These are phyloP conservation scores for Lathyrus tuberosus DNA, from an alignment of 306 rosid genomes.

Conservation along the genomic window DNA sequence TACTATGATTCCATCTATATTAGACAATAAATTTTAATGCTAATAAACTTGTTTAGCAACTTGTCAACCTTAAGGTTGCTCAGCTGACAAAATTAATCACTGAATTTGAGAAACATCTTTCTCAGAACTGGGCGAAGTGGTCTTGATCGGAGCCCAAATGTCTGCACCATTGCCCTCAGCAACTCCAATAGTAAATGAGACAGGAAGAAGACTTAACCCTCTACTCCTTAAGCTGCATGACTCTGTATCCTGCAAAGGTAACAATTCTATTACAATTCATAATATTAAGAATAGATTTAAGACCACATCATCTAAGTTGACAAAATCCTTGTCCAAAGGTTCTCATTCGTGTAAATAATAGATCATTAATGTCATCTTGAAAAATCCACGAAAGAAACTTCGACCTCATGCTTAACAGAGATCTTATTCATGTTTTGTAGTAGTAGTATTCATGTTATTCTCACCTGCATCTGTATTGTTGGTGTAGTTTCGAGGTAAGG, in stretches of 20 bases:
- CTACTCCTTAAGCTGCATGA: conserved; percentile 76
- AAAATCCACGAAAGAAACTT: not conserved
- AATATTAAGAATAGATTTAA: conserved; percentile 6
- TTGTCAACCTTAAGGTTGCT: conserved; percentile 38
- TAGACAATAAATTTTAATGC: conserved; percentile 36
- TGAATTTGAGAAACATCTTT: conserved; percentile 50
- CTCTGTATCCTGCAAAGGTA: conserved; percentile 57
- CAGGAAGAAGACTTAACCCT: conserved; percentile 89
- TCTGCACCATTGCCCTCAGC: conserved; percentile 96
- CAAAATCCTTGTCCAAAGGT: not conserved
- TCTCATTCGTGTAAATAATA: not conserved
- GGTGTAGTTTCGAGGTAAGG: conserved; percentile 79
- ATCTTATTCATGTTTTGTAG: not conserved
- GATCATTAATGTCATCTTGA: conserved; percentile 1
- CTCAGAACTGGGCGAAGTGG: conserved; percentile 61
- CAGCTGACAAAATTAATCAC: conserved; percentile 44
- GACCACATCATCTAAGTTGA: not conserved
- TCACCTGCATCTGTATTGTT: conserved; percentile 66
- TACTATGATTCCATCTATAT: conserved; percentile 41
- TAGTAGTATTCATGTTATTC: conserved; percentile 35
- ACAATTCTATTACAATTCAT: conserved; percentile 20
- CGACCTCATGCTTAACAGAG: not conserved
- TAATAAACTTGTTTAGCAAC: conserved; percentile 39
- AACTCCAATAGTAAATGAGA: conserved; percentile 73
- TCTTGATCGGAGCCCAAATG: conserved; percentile 95